phyloP scores from a whole-genome alignment of 2,329 filamentous ascomycete species.

The Claviceps spartinae region DNA sequence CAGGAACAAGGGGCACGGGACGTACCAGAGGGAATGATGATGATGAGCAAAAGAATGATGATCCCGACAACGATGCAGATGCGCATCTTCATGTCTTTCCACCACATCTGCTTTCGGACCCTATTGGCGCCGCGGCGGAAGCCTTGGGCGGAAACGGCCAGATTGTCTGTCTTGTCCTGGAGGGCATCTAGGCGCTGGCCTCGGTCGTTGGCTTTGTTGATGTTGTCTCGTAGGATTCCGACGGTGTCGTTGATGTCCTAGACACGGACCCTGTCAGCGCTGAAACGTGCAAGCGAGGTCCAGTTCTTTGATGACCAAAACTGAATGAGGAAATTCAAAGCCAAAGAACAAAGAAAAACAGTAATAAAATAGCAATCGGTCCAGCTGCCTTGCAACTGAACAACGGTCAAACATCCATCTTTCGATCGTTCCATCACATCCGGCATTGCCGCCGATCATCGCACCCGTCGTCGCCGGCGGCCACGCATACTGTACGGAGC shows the following conservation, averaged over 20 bases:
- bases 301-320: neutral
- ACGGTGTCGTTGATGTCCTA: constrained; percentile 98
- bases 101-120: constrained; percentile 98
- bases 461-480: too few relatives aligned
- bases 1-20: neutral
- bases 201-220: constrained; percentile 90
- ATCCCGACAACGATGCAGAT: constrained; percentile 89
- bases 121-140: constrained; percentile 95
- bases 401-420: too few relatives aligned
- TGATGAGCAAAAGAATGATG: constrained; percentile 81
- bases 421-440: too few relatives aligned
- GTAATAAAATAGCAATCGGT: neutral
- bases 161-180: constrained; percentile 88
- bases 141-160: constrained; percentile 82
- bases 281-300: neutral
- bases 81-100: constrained; percentile 99
- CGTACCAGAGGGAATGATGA: constrained; percentile 83
- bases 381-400: too few relatives aligned
- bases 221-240: constrained; percentile 91
- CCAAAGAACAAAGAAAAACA: neutral
- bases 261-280: constrained; percentile 8
- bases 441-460: too few relatives aligned
- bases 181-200: constrained; percentile 78
- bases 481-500: too few relatives aligned
- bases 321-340: neutral